These are phyloP conservation scores for Hymenoscyphus fructigenus DNA, from an alignment of 2,329 filamentous ascomycete species.

Conservation along the genomic window DNA sequence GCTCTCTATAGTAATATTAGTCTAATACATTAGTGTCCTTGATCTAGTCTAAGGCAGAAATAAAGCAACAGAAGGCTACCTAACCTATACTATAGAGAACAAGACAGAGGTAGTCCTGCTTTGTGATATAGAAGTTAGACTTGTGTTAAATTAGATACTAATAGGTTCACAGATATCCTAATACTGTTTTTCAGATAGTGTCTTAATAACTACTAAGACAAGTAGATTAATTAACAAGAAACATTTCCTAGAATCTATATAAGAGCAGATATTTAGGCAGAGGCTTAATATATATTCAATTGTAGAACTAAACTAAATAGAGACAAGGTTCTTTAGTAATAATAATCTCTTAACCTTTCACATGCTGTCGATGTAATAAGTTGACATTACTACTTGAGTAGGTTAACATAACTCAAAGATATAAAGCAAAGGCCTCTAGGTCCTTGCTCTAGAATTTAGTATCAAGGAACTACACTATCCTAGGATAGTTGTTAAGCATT, in stretches of 20 bases:
- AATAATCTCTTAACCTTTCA: conserved; percentile 34
- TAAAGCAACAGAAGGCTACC: conserved; percentile 19
- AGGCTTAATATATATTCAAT: conserved; percentile 27
- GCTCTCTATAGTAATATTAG: conserved; percentile 37
- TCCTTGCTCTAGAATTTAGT: background rate
- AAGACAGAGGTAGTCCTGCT: conserved; percentile 26
- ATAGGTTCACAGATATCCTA: conserved; percentile 39
- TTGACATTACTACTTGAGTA: background rate
- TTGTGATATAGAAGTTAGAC: conserved; percentile 38
- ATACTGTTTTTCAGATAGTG: conserved; percentile 2
- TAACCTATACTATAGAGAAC: conserved; percentile 3
- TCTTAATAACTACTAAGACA: background rate
- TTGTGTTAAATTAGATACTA: conserved; percentile 33
- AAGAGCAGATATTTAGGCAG: conserved; percentile 28
- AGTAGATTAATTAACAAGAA: conserved; percentile 13
- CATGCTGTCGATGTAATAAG: conserved; percentile 33
- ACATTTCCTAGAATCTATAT: conserved; percentile 31
- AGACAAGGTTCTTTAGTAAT: conserved; percentile 37
- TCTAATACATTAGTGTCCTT: conserved; percentile 25
- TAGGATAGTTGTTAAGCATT: background rate
- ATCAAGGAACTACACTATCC: background rate
- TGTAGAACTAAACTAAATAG: conserved; percentile 37
- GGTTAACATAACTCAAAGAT: conserved; percentile 1
- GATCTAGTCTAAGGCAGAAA: conserved; percentile 9
- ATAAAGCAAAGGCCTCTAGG: background rate